A percentile compares a stretch with the other conserved stretches of the same genome.
phyloP scores from a whole-genome alignment of 768 basidiomycete genomes.

The Boletus speciosus region DNA sequence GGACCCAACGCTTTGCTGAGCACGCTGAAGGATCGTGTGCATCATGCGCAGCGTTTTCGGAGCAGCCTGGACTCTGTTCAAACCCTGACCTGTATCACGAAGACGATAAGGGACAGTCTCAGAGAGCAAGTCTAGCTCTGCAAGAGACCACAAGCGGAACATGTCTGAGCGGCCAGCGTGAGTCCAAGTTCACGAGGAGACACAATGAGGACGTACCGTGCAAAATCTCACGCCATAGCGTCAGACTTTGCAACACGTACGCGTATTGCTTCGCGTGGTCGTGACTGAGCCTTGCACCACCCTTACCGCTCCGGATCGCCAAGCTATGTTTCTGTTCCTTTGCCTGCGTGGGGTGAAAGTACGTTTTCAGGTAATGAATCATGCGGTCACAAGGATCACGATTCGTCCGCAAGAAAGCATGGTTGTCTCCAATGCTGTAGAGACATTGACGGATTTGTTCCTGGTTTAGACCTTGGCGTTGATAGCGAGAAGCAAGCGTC shows the following conservation, averaged over 20 bases:
- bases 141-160: constrained; percentile 82
- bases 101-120: constrained; percentile 73
- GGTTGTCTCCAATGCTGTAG: constrained; percentile 88
- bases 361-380: constrained; percentile 70
- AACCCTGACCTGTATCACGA: constrained; percentile 86
- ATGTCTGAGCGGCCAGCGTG: constrained; percentile 51
- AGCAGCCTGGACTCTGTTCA: constrained; percentile 83
- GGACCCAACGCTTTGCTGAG: constrained; percentile 73
- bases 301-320: constrained; percentile 77
- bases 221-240: constrained; percentile 82
- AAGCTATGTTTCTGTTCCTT: constrained; percentile 63
- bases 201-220: constrained; percentile 50
- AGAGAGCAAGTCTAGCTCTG: constrained; percentile 79
- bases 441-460: constrained; percentile 74
- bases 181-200: not conserved
- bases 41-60: constrained; percentile 90
- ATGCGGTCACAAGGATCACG: constrained; percentile 86
- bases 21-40: constrained; percentile 81
- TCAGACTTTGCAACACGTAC: constrained; percentile 82
- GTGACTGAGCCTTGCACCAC: constrained; percentile 77
- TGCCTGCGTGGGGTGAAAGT: constrained; percentile 72
- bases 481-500: constrained; percentile 60
- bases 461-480: constrained; percentile 52
- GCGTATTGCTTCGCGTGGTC: constrained; percentile 84
- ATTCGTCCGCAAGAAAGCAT: constrained; percentile 81